phyloP scores from a whole-genome alignment of 495 filamentous ascomycete genomes.

The Penicillium arizonense region DNA sequence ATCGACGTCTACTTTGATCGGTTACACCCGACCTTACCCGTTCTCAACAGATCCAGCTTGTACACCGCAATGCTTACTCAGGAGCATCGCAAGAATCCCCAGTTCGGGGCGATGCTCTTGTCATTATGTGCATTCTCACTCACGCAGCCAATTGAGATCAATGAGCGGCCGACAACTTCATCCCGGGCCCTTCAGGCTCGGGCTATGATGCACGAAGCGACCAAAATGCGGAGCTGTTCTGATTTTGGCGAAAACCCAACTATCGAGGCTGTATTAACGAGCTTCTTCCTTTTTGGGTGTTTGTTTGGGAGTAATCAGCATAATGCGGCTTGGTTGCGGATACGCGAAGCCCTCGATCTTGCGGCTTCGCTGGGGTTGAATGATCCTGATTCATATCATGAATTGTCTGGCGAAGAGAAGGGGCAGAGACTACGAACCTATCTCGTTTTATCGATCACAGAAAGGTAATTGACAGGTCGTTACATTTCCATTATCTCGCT shows the following conservation, averaged over 20 bases:
- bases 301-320: slow-evolving; percentile 65
- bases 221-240: slow-evolving; percentile 70
- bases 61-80: slow-evolving; percentile 60
- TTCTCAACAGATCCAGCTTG: slow-evolving; percentile 62
- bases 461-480: slow-evolving; percentile 35
- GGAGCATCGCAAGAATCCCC: slow-evolving; percentile 69
- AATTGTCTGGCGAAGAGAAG: slow-evolving; percentile 43
- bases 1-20: slow-evolving; percentile 82
- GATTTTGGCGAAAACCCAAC: slow-evolving; percentile 75
- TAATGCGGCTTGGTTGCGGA: slow-evolving; percentile 57
- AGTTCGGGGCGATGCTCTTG: slow-evolving; percentile 61
- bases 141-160: slow-evolving; percentile 72
- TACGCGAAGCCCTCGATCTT: slow-evolving; percentile 58
- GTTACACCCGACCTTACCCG: slow-evolving; percentile 78
- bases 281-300: slow-evolving; percentile 77
- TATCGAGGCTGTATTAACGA: slow-evolving; percentile 68
- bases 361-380: slow-evolving; percentile 58
- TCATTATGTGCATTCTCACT: slow-evolving; percentile 81
- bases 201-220: slow-evolving; percentile 70
- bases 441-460: slow-evolving; percentile 61
- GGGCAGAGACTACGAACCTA: slow-evolving; percentile 45
- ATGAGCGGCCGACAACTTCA: slow-evolving; percentile 38
- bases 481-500: not conserved
- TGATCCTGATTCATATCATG: slow-evolving; percentile 49
- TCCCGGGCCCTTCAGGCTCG: slow-evolving; percentile 52